Evolutionary conservation across 805 yeast genomes (phyloP).

Genomic region (Kurtzmaniella fragi): DNA sequence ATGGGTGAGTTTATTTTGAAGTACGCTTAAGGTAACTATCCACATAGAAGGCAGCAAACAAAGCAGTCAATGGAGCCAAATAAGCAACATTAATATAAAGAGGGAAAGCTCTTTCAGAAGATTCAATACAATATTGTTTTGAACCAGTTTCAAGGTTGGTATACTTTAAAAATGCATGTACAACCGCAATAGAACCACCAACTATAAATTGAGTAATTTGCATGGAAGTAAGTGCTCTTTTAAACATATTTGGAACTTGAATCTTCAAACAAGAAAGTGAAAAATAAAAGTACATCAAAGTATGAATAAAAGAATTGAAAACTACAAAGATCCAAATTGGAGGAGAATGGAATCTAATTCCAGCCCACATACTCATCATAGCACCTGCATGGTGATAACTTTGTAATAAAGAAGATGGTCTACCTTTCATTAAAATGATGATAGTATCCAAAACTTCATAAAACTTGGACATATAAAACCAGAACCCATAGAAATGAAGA

Average conservation of each 20-base stretch:
- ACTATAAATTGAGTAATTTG: constrained; percentile 65
- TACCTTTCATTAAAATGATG: constrained; percentile 63
- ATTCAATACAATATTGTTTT: constrained; percentile 46
- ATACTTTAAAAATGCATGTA: constrained; percentile 58
- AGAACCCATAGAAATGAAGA: constrained; percentile 54
- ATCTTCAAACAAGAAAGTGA: constrained; percentile 55
- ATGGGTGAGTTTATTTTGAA: constrained; percentile 1
- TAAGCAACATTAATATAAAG: constrained; percentile 57
- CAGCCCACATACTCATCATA: constrained; percentile 79
- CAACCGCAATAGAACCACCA: constrained; percentile 65
- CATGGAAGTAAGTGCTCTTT: constrained; percentile 56
- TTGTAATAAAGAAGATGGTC: constrained; percentile 61
- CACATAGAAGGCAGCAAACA: constrained; percentile 61
- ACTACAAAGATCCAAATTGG: constrained; percentile 80
- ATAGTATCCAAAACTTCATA: constrained; percentile 69
- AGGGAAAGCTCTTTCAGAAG: constrained; percentile 60
- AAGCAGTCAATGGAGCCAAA: constrained; percentile 61
- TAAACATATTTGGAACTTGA: constrained; percentile 51
- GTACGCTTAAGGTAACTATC: constrained; percentile 45
- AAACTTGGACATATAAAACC: constrained; percentile 65
- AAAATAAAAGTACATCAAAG: constrained; percentile 70
- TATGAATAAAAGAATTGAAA: constrained; percentile 73
- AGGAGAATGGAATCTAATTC: constrained; percentile 62
- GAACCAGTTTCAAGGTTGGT: constrained; percentile 42
- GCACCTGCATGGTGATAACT: constrained; percentile 79